Percentiles rank a stretch among this genome's conserved stretches.
Conservation (phyloP, 768 basidiomycete genomes). For the Termitomyces sp. region DNA sequence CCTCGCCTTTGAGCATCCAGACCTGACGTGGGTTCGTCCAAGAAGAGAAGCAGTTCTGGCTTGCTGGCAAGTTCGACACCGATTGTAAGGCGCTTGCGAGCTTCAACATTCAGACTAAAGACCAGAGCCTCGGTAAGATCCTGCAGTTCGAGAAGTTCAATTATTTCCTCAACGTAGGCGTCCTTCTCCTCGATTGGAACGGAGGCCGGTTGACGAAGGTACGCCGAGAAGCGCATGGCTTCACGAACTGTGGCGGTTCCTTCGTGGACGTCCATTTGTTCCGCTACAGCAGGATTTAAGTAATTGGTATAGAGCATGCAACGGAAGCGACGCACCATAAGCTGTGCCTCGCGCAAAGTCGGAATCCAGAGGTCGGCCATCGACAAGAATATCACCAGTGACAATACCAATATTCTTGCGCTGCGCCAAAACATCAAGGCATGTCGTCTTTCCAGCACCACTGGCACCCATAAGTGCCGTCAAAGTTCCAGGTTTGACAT, state of each 20-base stretch:
- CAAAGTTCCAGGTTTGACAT: slow-evolving; percentile 82
- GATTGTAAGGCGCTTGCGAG: slow-evolving; percentile 85
- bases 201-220: slow-evolving; percentile 72
- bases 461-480: slow-evolving; percentile 89
- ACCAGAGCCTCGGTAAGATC: slow-evolving; percentile 83
- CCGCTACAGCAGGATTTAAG: slow-evolving; percentile 39
- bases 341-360: slow-evolving; percentile 67
- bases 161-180: slow-evolving; percentile 77
- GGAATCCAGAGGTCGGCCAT: slow-evolving; percentile 58
- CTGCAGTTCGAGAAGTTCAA: slow-evolving; percentile 82
- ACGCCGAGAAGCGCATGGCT: slow-evolving; percentile 82
- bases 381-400: slow-evolving; percentile 61
- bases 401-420: slow-evolving; percentile 72
- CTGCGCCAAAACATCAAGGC: slow-evolving; percentile 70
- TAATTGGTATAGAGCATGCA: slow-evolving; percentile 21
- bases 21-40: slow-evolving; percentile 52
- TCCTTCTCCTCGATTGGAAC: slow-evolving; percentile 74
- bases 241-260: slow-evolving; percentile 80
- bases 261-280: slow-evolving; percentile 88
- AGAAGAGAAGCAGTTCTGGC: slow-evolving; percentile 72
- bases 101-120: slow-evolving; percentile 62
- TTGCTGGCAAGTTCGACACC: slow-evolving; percentile 91
- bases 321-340: slow-evolving; percentile 51
- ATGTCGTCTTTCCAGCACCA: slow-evolving; percentile 81
- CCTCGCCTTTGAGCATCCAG: slow-evolving; percentile 42